Percentiles rank a stretch among this genome's conserved stretches.
These are phyloP conservation scores for Lotus japonicus DNA, from an alignment of 306 rosid genomes.

Conservation along the genomic window DNA sequence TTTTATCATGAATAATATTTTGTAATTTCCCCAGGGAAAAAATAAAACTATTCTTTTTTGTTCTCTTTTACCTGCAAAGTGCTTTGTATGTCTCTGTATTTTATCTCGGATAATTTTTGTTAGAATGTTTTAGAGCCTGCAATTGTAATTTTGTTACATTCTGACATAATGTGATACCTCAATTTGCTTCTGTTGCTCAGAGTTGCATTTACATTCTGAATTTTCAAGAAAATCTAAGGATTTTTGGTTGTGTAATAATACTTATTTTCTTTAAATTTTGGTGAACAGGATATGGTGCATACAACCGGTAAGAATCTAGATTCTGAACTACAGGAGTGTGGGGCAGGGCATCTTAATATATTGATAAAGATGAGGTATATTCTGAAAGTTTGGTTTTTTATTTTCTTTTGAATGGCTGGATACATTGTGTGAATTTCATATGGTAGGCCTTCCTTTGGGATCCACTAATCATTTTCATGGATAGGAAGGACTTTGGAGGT, in stretches of 20 bases:
- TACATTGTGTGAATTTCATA: not conserved
- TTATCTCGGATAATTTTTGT: too few relatives aligned
- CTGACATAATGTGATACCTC: too few relatives aligned
- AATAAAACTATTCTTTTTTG: too few relatives aligned
- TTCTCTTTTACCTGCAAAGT: too few relatives aligned
- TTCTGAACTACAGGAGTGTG: conserved; percentile 38
- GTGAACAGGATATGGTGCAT: conserved; percentile 54
- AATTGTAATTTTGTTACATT: too few relatives aligned
- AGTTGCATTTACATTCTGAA: too few relatives aligned
- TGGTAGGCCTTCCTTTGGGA: conserved; percentile 3
- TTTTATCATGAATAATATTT: too few relatives aligned
- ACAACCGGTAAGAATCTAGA: conserved; percentile 27
- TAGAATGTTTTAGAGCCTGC: too few relatives aligned
- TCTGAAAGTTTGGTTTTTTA: not conserved
- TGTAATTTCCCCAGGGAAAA: too few relatives aligned
- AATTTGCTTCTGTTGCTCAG: too few relatives aligned
- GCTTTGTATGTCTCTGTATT: too few relatives aligned
- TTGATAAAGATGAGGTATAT: conserved; percentile 69
- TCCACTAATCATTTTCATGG: conserved; percentile 3
- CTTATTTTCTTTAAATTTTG: conserved; percentile 27
- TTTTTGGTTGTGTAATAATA: not conserved
- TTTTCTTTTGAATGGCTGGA: conserved; percentile 10
- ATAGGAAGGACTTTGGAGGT: not conserved
- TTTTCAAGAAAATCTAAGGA: too few relatives aligned
- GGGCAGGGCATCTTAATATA: conserved; percentile 47